Evolutionary conservation across 2,329 filamentous ascomycete genomes (phyloP), one percentile per base, ranked within the genome.

Genomic region (Parascedosporium putredinis): DNA sequence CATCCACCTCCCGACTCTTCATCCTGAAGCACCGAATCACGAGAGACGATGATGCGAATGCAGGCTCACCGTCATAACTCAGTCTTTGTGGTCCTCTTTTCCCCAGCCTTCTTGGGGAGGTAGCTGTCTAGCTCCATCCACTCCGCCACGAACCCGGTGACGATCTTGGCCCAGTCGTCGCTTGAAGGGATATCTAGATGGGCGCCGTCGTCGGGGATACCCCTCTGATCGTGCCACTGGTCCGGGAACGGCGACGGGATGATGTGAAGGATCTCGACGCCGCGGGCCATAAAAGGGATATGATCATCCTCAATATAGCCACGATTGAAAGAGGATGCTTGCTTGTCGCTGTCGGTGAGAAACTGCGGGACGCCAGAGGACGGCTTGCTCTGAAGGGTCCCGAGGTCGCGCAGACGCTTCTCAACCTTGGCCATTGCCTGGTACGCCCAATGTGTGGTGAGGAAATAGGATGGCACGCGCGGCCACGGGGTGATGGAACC

Each of bases 391-490:
- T 86, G 82, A 53, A 91, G 78, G 29, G 84, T 67, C 1, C 71
- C 71, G 1, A 90, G 69, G 8, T 73, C 67, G 29, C 89, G 81
- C 62, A 96, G 73, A 23, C 89, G 83, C 47, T 71, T 67, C 67
- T 97, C 91, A 14, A 94, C 68, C 2, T 69, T 67, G 1, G 87
- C 84, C 72, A 97, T 79, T 52, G 78, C 76, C 56, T 79, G 73
- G 64, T 97, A 97, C 1, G 90, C 89, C 91, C 91, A 96, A 63
- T 97, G 91, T 0, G 91, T 96, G 1, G 84, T 85, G 52, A 82
- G 75, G 63, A 94, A 96, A 68, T 91, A 96, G 1, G 88, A 94
- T 1, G 88, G 88, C 1, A 98, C 75, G 0, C 59, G 68, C 0
- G 90, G 88, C 27, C 31, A 45, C 12, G 31, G 46, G 38, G 78